These are phyloP conservation scores for Cutaneotrichosporon mucoides DNA, from an alignment of 1,284 basidiomycete genomes.

Conservation along the genomic window DNA sequence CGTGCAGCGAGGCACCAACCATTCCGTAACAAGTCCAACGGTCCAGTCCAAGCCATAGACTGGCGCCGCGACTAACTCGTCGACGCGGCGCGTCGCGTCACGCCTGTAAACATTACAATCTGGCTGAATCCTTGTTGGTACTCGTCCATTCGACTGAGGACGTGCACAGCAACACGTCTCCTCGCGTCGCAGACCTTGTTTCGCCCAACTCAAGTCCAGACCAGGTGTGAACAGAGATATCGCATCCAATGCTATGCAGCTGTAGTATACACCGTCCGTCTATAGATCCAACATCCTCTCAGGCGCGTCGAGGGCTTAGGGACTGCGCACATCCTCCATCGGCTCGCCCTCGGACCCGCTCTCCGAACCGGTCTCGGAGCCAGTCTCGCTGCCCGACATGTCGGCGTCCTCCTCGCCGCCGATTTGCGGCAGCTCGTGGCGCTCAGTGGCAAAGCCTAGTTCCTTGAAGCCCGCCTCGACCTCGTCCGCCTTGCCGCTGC, in stretches of 20 bases:
- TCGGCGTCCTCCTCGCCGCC: slow-evolving; percentile 23
- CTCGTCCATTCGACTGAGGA: no score
- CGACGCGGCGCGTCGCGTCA: no score
- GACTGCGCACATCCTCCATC: slow-evolving; percentile 24
- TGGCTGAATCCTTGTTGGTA: no score
- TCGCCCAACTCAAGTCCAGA: no score
- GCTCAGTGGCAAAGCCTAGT: slow-evolving; percentile 74
- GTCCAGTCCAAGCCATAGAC: no score
- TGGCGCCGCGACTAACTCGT: no score
- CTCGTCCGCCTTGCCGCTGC: slow-evolving; percentile 72
- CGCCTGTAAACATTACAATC: no score
- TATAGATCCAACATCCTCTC: background rate
- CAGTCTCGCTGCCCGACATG: slow-evolving; percentile 15
- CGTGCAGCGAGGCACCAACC: no score
- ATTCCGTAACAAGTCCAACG: no score
- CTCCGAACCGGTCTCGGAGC: slow-evolving; percentile 15
- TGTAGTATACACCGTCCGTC: background rate
- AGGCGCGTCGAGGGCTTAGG: no score
- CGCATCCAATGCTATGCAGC: background rate
- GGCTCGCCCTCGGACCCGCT: slow-evolving; percentile 8
- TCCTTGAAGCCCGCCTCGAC: slow-evolving; percentile 62
- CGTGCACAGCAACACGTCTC: no score
- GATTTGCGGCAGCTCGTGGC: slow-evolving; percentile 52
- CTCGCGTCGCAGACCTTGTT: no score
- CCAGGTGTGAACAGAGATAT: background rate